Conservation (phyloP, 2,329 filamentous ascomycete genomes). For the Diaporthe sp. region DNA sequence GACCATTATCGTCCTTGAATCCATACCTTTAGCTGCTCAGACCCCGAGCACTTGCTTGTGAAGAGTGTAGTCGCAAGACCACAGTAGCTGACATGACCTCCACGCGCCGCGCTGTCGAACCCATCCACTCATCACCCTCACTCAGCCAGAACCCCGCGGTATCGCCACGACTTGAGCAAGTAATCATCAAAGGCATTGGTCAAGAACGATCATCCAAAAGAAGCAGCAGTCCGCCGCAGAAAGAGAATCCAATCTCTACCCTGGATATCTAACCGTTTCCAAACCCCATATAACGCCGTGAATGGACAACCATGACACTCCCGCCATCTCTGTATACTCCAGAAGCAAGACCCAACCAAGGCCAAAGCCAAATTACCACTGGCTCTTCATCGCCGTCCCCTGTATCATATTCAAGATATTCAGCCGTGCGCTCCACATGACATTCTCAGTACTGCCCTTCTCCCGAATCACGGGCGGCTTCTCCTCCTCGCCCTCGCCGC, state of each 20-base stretch:
- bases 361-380: conserved; percentile 39
- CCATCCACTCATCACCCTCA: not conserved
- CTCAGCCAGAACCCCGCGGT: not conserved
- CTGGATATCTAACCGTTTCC: conserved; percentile 20
- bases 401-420: conserved; percentile 52
- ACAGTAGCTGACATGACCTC: not conserved
- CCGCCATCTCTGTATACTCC: not conserved
- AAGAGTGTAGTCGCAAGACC: too few relatives aligned
- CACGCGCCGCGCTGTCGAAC: not conserved
- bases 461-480: conserved; percentile 43
- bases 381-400: conserved; percentile 48
- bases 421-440: conserved; percentile 52
- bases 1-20: not conserved
- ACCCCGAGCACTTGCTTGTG: too few relatives aligned
- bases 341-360: not conserved
- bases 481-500: conserved; percentile 39
- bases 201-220: too few relatives aligned
- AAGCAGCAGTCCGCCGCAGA: not conserved
- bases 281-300: not conserved
- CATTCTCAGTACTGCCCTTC: conserved; percentile 52
- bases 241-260: not conserved
- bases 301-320: not conserved
- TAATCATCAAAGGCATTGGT: not conserved
- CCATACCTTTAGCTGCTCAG: not conserved
- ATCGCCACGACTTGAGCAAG: too few relatives aligned